Evolutionary conservation across 805 yeast species (phyloP), one percentile per base, ranked within the genome.

Genomic region (Ogataea paraovalis): DNA sequence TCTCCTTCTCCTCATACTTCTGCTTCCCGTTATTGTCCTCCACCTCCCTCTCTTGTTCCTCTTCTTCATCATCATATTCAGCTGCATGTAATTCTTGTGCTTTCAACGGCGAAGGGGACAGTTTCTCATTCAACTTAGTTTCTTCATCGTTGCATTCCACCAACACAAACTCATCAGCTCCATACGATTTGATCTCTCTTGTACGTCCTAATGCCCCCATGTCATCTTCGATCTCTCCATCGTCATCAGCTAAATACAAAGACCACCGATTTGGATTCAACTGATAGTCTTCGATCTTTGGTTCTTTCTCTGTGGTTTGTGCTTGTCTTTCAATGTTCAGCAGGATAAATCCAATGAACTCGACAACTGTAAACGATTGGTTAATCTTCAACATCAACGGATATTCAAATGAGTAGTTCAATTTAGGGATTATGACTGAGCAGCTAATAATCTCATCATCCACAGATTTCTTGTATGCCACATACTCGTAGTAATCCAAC

Each of bases 191-290:
- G 23, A 94, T 70, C 3, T 70, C 57, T 45, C 91, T 72, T 0
- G 78, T 74, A 53, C 97, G 71, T 40, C 85, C 92, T 46, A 94
- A 69, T 1, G 91, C 80, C 1, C 98, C 98, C 70, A 94, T 91
- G 44, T 89, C 87, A 55, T 95, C 99, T 45, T 88, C 90, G 34
- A 87, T 83, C 43, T 95, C 97, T 7, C 92, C 92, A 61, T 91
- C 97, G 43, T 92, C 98, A 62, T 94, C 99, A 1, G 86, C 90
- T 20, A 92, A 72, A 48, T 86, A 86, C 30, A 92, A 60, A 45
- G 83, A 74, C 94, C 96, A 89, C 49, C 67, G 65, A 57, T 85
- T 84, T 0, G 91, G 86, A 50, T 85, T 79, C 43, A 64, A 57
- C n/a, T 46, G 52, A 21, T 43, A 37, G 18, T 38, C 48, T 28